Base-by-base conservation (phyloP, 164 flowering plant species). In the Berberis thunbergii region DNA sequence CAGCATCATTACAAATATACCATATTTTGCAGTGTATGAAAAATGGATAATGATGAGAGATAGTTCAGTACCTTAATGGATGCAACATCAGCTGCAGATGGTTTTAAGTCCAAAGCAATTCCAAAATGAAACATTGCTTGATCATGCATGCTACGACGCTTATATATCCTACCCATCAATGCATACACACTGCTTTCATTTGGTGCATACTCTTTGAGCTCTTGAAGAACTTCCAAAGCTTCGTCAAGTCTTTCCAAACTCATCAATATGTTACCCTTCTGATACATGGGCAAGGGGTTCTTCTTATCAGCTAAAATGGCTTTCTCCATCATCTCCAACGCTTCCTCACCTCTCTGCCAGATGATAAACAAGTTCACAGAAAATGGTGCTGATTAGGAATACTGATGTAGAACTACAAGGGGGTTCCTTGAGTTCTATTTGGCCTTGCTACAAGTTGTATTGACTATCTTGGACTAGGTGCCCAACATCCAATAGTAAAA, bases 81-180 rank as follows among this genome's bases (percentile, higher is more conserved):
- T 59, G 99, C 97, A 74, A 84, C 91, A 78, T 91, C 99, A 13
- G 97, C 80, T 54, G 96, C 89, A 60, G 97, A 80, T 11, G 99
- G 99, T 77, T 87, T 95, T 78, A 95, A 66, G 75, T 95, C 99
- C 79, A 95, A 75, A 54, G 98, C 97, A 67, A 83, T 72, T 65
- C 97, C 97, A 73, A 81, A 91, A 77, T 91, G 88, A 76, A 95
- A 87, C 89, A 95, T 89, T 62, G 99, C 97, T 67, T 85, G 84
- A 40, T 84, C 89, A 62, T 80, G 79, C 87, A 80, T 84, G 73
- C 81, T 78, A 7, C 71, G 76, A 57, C 86, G 79, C 75, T 86
- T 89, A 63, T 86, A 91, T 8, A 95, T 85, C 75, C 69, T 81
- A 67, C 99, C 99, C 97, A 95, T 91, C 74, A 95, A 74, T n/a